These are phyloP conservation scores for Diaporthe sp. DNA, from an alignment of 2,329 filamentous ascomycete species.

Conservation along the genomic window DNA sequence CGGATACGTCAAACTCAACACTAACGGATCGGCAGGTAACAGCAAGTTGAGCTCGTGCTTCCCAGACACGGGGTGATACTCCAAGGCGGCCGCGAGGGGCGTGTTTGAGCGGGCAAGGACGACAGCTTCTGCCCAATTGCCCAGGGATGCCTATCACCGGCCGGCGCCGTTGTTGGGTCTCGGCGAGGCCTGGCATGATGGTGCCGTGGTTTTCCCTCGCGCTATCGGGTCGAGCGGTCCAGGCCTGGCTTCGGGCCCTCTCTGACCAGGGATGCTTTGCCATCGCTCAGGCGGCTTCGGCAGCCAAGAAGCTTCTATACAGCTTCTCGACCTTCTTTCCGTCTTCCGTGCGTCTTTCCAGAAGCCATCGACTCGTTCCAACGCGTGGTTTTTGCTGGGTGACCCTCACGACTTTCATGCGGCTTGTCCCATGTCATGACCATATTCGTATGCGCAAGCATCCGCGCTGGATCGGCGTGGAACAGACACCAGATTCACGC, in stretches of 20 bases:
- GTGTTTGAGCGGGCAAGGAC: not conserved
- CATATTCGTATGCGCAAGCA: not conserved
- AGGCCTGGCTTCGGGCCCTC: not conserved
- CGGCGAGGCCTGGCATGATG: not conserved
- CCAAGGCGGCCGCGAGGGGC: not conserved
- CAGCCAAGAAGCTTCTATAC: slow-evolving; percentile 12
- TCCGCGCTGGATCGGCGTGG: not conserved
- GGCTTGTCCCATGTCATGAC: not conserved
- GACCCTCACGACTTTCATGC: slow-evolving; percentile 19
- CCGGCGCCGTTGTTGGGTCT: not conserved
- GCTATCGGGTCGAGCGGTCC: not conserved
- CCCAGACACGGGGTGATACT: not conserved
- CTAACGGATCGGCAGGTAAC: slow-evolving; percentile 9
- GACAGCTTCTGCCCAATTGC: not conserved
- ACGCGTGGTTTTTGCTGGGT: not conserved
- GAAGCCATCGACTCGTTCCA: slow-evolving; percentile 26
- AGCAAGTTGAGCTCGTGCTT: not conserved
- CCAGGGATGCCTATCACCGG: not conserved
- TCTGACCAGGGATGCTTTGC: not conserved
- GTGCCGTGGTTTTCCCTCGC: not conserved
- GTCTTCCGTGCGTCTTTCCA: slow-evolving; percentile 31
- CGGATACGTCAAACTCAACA: slow-evolving; percentile 9
- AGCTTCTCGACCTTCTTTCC: slow-evolving; percentile 2
- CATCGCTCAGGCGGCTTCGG: not conserved
- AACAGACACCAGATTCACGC: not conserved